Evolutionary conservation across 257 asterid genomes (phyloP).

Genomic region (Capsicum chinense): DNA sequence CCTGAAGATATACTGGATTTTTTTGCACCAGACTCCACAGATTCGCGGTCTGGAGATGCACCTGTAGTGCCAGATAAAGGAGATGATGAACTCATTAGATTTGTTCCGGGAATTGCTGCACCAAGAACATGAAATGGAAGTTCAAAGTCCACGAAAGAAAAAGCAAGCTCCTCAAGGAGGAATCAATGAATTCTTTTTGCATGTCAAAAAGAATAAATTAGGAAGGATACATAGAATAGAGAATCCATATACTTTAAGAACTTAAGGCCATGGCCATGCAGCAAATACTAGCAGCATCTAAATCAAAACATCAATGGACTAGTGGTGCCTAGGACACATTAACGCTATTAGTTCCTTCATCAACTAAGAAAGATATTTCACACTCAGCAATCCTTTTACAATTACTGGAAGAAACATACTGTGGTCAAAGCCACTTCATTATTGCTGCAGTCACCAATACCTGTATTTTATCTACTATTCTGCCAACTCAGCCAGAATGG

Average conservation of each 20-base stretch:
- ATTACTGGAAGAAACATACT: conserved; percentile 1
- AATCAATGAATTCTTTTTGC: not conserved
- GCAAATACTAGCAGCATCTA: not conserved
- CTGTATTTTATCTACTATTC: conserved; percentile 7
- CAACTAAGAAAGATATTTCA: not conserved
- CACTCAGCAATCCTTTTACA: not conserved
- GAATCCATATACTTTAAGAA: not conserved
- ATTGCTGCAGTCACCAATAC: conserved; percentile 5
- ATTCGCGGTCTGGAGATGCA: conserved; percentile 73
- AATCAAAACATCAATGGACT: not conserved
- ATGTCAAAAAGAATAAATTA: not conserved
- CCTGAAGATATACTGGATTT: conserved; percentile 78
- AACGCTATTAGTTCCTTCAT: not conserved
- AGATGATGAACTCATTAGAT: not conserved
- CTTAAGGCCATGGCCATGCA: not conserved
- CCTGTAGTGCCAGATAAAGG: conserved; percentile 45
- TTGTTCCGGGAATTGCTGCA: conserved; percentile 16
- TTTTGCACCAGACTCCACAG: conserved; percentile 74
- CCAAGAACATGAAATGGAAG: not conserved
- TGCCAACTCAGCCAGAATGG: conserved; percentile 7
- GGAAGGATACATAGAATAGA: not conserved
- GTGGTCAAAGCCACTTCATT: not conserved
- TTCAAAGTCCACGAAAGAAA: conserved; percentile 19
- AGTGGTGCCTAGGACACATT: conserved; percentile 4
- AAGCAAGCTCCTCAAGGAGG: not conserved